Percentiles rank a stretch among this genome's conserved stretches.
phyloP scores from a whole-genome alignment of 768 basidiomycete species.

The Cystofilobasidium ferigula region DNA sequence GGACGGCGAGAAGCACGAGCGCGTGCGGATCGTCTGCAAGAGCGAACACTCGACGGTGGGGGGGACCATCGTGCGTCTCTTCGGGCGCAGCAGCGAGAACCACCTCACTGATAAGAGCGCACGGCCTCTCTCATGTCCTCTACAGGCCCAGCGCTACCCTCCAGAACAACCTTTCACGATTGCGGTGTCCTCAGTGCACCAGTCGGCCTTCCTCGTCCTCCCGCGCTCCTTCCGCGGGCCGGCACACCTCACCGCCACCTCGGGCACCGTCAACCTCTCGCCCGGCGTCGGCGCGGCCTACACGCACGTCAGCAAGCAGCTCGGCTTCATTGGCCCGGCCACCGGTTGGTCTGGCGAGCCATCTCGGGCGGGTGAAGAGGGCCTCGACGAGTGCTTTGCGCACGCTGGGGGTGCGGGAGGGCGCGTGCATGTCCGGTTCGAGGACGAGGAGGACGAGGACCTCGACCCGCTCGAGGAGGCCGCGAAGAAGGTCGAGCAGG shows the following conservation, averaged over 20 bases:
- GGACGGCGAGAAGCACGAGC: not conserved
- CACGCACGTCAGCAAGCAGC: not conserved
- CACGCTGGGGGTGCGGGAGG: not conserved
- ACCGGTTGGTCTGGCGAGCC: not conserved
- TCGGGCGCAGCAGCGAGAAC: not conserved
- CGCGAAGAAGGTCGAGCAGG: not conserved
- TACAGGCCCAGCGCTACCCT: not conserved
- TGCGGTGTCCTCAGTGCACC: not conserved
- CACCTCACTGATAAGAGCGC: not conserved
- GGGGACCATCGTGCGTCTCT: not conserved
- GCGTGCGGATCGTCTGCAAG: slow-evolving; percentile 5
- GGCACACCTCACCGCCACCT: not conserved
- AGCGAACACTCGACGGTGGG: not conserved
- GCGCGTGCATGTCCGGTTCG: not conserved
- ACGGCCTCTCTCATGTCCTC: not conserved
- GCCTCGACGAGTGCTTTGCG: not conserved
- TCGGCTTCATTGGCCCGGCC: not conserved
- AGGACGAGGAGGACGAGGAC: not conserved
- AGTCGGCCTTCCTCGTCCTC: not conserved
- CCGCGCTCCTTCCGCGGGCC: not conserved
- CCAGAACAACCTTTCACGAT: not conserved
- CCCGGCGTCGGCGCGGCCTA: not conserved
- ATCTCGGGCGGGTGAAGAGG: not conserved
- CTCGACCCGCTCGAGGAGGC: not conserved
- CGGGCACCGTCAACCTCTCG: not conserved